These are phyloP conservation scores for Mikania micrantha DNA, from an alignment of 129 eudicot genomes.

Conservation along the genomic window DNA sequence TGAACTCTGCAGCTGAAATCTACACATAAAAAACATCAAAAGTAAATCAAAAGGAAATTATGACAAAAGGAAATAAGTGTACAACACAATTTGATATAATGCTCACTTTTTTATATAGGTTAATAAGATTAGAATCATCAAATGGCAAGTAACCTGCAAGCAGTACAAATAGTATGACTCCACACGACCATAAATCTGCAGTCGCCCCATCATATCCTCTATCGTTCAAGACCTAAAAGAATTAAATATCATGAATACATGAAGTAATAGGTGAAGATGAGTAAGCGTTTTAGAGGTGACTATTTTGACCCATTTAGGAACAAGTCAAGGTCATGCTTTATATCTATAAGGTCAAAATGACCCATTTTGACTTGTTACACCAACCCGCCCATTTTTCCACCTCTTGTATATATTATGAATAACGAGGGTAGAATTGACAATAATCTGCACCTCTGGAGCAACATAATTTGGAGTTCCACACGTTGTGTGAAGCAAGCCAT, in stretches of 20 bases:
- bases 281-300: neutral
- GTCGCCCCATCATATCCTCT: slow-evolving; percentile 96
- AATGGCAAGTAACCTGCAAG: slow-evolving; percentile 99
- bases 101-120: slow-evolving; percentile 96
- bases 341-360: neutral
- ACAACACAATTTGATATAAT: slow-evolving; percentile 1
- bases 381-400: too few species aligned
- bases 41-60: slow-evolving; percentile 8
- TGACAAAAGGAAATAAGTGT: neutral
- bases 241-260: neutral
- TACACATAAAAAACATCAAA: slow-evolving; percentile 22
- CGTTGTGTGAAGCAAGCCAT: slow-evolving; percentile 80
- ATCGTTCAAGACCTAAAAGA: slow-evolving; percentile 66
- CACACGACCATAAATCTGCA: slow-evolving; percentile 99
- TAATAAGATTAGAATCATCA: slow-evolving; percentile 94
- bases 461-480: slow-evolving; percentile 92
- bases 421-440: slow-evolving; percentile 7
- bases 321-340: neutral
- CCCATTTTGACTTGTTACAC: neutral
- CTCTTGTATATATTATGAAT: neutral
- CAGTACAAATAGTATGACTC: slow-evolving; percentile 94
- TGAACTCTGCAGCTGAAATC: slow-evolving; percentile 89
- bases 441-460: slow-evolving; percentile 66
- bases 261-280: neutral
- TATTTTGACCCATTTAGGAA: neutral